Evolutionary conservation across 2,329 filamentous ascomycete genomes (phyloP), one percentile per base, ranked within the genome.

Genomic region (Paraconiothyrium sp.): DNA sequence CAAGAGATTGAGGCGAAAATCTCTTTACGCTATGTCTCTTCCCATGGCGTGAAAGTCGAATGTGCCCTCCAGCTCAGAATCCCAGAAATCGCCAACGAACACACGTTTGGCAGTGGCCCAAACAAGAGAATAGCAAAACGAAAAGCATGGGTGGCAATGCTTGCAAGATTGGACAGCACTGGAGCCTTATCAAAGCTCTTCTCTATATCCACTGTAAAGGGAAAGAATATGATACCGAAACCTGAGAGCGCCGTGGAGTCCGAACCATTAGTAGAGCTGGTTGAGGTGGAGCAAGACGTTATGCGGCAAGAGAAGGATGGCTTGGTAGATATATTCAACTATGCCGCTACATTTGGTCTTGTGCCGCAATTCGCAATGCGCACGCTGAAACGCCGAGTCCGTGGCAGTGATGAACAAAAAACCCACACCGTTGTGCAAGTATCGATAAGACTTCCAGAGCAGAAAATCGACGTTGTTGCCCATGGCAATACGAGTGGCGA

Each of bases 391-490:
- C 35, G 22, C n/a, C 27, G 14, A 7, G 20, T 22, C 20, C 43
- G 43, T 10, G 20, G 43, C 6, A 46, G 43, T 22, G 43, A 1
- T 4, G 11, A n/a, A 20, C n/a, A 27, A 20, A 47, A n/a, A 9
- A 1, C 37, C 48, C 34, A 35, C 24, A 13, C 24, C 1, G n/a
- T 30, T 20, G 34, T 44, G 5, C 48, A 58, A 58, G 44, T 39
- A 9, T 52, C 37, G n/a, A 47, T 58, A 22, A 43, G 35, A 27
- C 48, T 58, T 24, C 57, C 48, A 20, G 57, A 58, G 41, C 57
- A 44, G n/a, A 32, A 37, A 0, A 58, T 58, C 10, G 16, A n/a
- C 11, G 37, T 35, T 27, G 27, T 58, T 16, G 48, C 48, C 35
- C 37, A 22, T 37, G 57, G 57, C 11, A 35, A 10, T 14, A 44